phyloP scores from a whole-genome alignment of 345 rosid genomes.

The Salix viminalis region DNA sequence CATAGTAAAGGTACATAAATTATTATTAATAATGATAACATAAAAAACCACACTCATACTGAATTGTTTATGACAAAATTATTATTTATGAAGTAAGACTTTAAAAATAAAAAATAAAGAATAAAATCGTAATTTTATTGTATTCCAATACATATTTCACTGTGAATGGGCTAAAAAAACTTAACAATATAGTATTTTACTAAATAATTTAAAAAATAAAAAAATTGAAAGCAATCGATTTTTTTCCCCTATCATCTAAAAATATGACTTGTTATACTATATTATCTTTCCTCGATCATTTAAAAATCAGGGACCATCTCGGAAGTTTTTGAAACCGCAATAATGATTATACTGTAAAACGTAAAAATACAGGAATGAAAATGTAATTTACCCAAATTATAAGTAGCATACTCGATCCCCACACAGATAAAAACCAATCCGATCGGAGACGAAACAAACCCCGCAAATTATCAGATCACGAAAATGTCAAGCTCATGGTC shows the following conservation, averaged over 20 bases:
- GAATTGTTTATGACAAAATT: no score
- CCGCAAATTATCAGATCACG: neutral
- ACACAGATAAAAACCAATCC: neutral
- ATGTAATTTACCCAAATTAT: neutral
- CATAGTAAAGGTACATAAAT: no score
- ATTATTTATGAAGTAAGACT: no score
- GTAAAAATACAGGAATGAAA: neutral
- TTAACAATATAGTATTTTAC: no score
- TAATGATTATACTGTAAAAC: neutral
- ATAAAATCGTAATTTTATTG: no score
- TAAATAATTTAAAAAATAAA: no score
- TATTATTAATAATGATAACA: no score
- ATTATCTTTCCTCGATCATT: neutral
- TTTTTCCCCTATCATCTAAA: neutral
- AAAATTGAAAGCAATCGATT: neutral
- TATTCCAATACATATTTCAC: no score
- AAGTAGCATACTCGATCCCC: neutral
- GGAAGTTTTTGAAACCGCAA: neutral
- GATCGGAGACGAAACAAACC: neutral
- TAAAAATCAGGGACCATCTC: neutral
- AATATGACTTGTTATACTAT: neutral
- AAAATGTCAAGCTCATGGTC: constrained; percentile 66
- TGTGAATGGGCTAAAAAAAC: no score
- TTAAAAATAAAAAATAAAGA: no score
- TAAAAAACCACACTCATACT: no score